Evolutionary conservation across 257 asterid genomes (phyloP).

Genomic region (Solanum virginianum): DNA sequence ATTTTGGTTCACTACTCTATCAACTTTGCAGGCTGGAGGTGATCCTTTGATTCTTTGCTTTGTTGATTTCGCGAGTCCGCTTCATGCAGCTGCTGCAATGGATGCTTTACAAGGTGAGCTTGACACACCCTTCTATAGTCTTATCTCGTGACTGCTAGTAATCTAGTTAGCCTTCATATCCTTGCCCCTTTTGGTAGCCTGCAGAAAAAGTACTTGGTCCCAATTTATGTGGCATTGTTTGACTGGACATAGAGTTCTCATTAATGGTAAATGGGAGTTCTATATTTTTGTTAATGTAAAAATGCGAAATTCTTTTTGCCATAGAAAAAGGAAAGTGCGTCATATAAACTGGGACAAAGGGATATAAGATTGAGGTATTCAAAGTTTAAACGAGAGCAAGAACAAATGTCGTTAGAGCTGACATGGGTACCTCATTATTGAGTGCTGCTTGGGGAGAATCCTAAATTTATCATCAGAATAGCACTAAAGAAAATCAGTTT

Average conservation of each 20-base stretch:
- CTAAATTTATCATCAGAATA: not conserved
- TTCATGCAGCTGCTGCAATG: conserved; percentile 80
- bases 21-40: conserved; percentile 50
- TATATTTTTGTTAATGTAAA: not conserved
- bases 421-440: not conserved
- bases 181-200: not conserved
- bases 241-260: not conserved
- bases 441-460: not conserved
- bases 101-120: conserved; percentile 62
- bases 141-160: not conserved
- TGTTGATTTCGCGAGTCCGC: conserved; percentile 72
- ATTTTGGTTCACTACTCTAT: not conserved
- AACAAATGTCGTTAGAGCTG: not conserved
- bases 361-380: not conserved
- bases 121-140: not conserved
- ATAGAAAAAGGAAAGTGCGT: not conserved
- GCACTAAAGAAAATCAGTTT: not conserved
- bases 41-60: conserved; percentile 71
- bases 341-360: not conserved
- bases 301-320: not conserved
- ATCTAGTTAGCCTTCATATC: not conserved
- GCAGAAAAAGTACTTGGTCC: not conserved
- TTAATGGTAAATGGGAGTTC: not conserved
- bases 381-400: not conserved
- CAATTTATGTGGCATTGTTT: not conserved